Percentiles rank a stretch among this genome's conserved stretches.
Evolutionary conservation across 2,329 filamentous ascomycete species (phyloP).

Genomic region (Claviceps paspali): DNA sequence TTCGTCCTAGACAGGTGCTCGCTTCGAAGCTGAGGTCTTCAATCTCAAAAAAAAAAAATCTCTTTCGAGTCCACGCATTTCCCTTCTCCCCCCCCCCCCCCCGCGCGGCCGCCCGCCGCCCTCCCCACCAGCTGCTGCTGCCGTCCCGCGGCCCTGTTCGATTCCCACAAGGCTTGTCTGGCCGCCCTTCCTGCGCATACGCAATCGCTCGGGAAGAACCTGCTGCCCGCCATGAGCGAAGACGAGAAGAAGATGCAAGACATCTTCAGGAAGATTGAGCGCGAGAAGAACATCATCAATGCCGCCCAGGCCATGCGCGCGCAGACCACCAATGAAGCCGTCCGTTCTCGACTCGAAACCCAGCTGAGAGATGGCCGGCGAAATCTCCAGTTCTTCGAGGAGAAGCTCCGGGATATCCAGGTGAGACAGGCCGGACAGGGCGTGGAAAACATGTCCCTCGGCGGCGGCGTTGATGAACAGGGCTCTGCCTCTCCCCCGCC

Average conservation of each 20-base stretch:
- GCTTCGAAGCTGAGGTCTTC: neutral
- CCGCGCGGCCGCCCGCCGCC: no score
- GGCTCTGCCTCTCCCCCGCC: slow-evolving; percentile 38
- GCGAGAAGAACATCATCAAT: slow-evolving; percentile 88
- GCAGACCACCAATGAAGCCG: slow-evolving; percentile 84
- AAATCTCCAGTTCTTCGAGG: slow-evolving; percentile 92
- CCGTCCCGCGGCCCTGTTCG: neutral
- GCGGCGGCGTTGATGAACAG: slow-evolving; percentile 28
- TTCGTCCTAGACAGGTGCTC: neutral
- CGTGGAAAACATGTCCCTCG: slow-evolving; percentile 51
- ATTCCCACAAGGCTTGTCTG: neutral
- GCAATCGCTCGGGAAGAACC: slow-evolving; percentile 23
- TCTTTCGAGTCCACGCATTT: no score
- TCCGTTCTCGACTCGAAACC: slow-evolving; percentile 78
- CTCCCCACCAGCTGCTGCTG: neutral
- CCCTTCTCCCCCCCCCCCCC: no score
- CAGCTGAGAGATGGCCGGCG: slow-evolving; percentile 87
- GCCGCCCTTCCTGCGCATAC: slow-evolving; percentile 13
- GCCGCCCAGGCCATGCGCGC: slow-evolving; percentile 90
- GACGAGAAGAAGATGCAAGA: slow-evolving; percentile 53
- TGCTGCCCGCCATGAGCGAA: slow-evolving; percentile 41
- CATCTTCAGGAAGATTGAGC: slow-evolving; percentile 93
- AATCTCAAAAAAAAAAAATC: no score
- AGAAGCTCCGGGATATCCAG: slow-evolving; percentile 77
- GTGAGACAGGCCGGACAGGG: slow-evolving; percentile 58